These are phyloP conservation scores for Abortiporus biennis DNA, from an alignment of 1,284 basidiomycete genomes.

Conservation along the genomic window DNA sequence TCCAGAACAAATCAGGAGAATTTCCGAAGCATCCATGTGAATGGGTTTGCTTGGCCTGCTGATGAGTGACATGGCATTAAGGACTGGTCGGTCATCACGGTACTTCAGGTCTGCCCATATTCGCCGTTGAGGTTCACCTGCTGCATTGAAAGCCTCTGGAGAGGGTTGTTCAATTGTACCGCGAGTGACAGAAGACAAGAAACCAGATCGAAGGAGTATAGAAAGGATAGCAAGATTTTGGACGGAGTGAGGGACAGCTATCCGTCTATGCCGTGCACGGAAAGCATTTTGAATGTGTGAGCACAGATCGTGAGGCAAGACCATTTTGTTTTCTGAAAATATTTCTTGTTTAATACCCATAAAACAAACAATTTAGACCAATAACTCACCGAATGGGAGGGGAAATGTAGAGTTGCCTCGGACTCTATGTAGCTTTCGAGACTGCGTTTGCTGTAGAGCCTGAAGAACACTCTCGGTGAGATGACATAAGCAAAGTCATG, in stretches of 20 bases:
- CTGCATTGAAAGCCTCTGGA: slow-evolving; percentile 53
- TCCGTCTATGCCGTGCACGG: slow-evolving; percentile 67
- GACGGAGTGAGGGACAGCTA: slow-evolving; percentile 72
- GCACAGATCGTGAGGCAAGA: slow-evolving; percentile 77
- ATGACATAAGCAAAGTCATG: too few relatives aligned
- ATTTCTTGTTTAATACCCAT: slow-evolving; percentile 3
- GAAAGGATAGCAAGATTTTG: slow-evolving; percentile 81
- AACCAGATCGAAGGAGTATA: slow-evolving; percentile 83
- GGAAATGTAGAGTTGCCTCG: too few relatives aligned
- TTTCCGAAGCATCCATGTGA: slow-evolving; percentile 67
- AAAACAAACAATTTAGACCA: too few relatives aligned
- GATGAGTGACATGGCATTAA: slow-evolving; percentile 68
- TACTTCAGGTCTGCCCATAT: slow-evolving; percentile 93
- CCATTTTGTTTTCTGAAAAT: slow-evolving; percentile 32
- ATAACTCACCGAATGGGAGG: too few relatives aligned
- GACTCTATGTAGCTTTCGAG: too few relatives aligned
- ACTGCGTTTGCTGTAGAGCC: too few relatives aligned
- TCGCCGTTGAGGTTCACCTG: slow-evolving; percentile 53
- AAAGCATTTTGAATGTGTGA: slow-evolving; percentile 86
- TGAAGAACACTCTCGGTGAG: too few relatives aligned
- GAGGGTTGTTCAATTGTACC: slow-evolving; percentile 67
- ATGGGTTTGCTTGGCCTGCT: slow-evolving; percentile 72
- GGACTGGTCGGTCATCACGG: slow-evolving; percentile 77
- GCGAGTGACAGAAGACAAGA: slow-evolving; percentile 74
- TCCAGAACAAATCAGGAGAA: slow-evolving; percentile 70